These are phyloP conservation scores for Ustilago sp. DNA, from an alignment of 1,284 basidiomycete species.

Conservation along the genomic window DNA sequence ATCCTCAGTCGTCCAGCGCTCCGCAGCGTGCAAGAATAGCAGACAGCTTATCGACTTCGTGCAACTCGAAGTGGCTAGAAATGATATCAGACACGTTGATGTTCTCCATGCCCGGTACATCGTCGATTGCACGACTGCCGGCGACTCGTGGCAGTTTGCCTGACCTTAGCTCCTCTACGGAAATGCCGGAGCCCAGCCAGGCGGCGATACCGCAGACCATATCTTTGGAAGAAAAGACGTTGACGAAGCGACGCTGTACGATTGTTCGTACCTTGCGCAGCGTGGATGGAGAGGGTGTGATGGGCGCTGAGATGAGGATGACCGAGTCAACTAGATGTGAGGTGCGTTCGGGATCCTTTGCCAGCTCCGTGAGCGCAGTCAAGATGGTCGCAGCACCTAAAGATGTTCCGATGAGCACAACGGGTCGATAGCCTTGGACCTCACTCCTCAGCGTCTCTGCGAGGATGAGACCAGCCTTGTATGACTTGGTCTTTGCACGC, in stretches of 20 bases:
- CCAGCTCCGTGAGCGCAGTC: slow-evolving; percentile 72
- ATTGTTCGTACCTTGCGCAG: slow-evolving; percentile 72
- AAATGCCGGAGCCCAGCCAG: slow-evolving; percentile 68
- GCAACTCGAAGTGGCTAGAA: slow-evolving; percentile 57
- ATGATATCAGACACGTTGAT: slow-evolving; percentile 62
- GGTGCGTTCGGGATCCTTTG: slow-evolving; percentile 49
- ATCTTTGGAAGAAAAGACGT: slow-evolving; percentile 72
- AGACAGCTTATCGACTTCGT: slow-evolving; percentile 33
- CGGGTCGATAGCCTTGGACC: slow-evolving; percentile 74
- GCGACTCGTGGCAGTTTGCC: slow-evolving; percentile 60
- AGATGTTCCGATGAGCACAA: slow-evolving; percentile 73
- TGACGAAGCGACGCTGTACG: slow-evolving; percentile 72
- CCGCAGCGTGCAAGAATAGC: slow-evolving; percentile 43
- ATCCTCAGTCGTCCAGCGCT: slow-evolving; percentile 31
- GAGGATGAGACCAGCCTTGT: slow-evolving; percentile 72
- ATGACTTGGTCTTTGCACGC: slow-evolving; percentile 61
- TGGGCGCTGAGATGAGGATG: slow-evolving; percentile 70
- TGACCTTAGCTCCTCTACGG: slow-evolving; percentile 71
- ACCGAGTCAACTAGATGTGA: slow-evolving; percentile 73
- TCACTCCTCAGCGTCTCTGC: slow-evolving; percentile 74
- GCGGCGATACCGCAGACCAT: slow-evolving; percentile 73
- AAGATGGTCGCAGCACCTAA: slow-evolving; percentile 74
- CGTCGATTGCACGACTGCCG: slow-evolving; percentile 49
- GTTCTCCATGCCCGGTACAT: slow-evolving; percentile 57
- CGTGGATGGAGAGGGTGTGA: slow-evolving; percentile 71